Percentiles rank a stretch among this genome's conserved stretches.
Evolutionary conservation across 2,329 filamentous ascomycete genomes (phyloP).

Genomic region (Fusarium cyanostomum): DNA sequence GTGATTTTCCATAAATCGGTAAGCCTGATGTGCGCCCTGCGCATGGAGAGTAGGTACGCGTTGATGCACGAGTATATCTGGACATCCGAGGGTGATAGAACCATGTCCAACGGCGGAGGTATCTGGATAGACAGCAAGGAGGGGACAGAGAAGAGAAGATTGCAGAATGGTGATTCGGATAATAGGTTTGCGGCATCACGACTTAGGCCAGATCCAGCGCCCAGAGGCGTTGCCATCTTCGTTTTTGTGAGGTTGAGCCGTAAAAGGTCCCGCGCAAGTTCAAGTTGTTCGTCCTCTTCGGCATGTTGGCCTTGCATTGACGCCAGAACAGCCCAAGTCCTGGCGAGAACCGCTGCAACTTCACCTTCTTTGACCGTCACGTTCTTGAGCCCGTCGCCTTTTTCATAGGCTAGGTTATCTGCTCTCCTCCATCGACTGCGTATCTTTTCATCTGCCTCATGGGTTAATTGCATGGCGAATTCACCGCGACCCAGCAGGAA

Average conservation of each 20-base stretch:
- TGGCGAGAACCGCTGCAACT: conserved; percentile 76
- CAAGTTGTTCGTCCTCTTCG: conserved; percentile 84
- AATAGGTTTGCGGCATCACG: conserved; percentile 48
- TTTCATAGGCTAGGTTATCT: conserved; percentile 66
- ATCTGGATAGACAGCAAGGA: conserved; percentile 75
- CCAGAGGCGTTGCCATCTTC: conserved; percentile 51
- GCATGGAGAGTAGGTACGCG: conserved; percentile 85
- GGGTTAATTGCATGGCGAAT: conserved; percentile 87
- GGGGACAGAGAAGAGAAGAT: conserved; percentile 82
- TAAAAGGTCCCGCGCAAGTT: conserved; percentile 81
- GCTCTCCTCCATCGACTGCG: conserved; percentile 75
- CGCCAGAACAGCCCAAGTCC: conserved; percentile 83
- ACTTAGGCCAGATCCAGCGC: conserved; percentile 49
- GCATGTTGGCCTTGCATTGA: conserved; percentile 74
- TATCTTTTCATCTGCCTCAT: conserved; percentile 83
- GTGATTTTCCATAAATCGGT: conserved; percentile 89
- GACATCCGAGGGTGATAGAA: conserved; percentile 80
- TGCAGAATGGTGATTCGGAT: conserved; percentile 72
- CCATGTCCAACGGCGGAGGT: conserved; percentile 84
- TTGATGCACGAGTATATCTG: conserved; percentile 86
- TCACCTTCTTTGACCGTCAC: conserved; percentile 85
- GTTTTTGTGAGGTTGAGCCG: conserved; percentile 70
- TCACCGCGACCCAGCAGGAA: conserved; percentile 89
- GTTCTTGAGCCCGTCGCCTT: conserved; percentile 57
- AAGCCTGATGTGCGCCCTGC: conserved; percentile 84